Base-by-base conservation (phyloP, 2,329 filamentous ascomycete species). In the Tympanopsis confertula region DNA sequence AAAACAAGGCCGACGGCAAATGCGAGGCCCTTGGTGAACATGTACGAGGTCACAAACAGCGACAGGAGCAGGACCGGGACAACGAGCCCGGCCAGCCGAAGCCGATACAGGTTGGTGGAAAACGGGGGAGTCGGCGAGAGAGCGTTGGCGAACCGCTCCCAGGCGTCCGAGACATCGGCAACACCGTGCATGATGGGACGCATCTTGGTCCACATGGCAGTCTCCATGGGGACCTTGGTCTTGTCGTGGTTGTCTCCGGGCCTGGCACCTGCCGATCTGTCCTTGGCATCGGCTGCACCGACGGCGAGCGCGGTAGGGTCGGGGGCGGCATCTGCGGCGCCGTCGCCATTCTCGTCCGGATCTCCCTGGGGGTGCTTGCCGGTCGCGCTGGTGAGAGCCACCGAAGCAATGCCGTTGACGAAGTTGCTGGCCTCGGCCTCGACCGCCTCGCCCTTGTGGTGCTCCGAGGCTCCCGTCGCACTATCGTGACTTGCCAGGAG, bases 171-270 rank as follows among this genome's bases (percentile, higher is more conserved):
- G 7, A 65, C 45, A 30, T 68, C 65, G 0, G 64, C 59, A 4
- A 74, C 50, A 0, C 56, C 52, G 38, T 68, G 68, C 83, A 91
- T 89, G 5, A 80, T 58, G 0, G 82, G 80, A 29, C 56, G 85
- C 84, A 54, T 82, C 79, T 10, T 69, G 72, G 82, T 85, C 88
- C 50, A 91, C 82, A 0, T 78, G 76, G 4, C 75, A 0, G 61
- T 74, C 44, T 84, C 79, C 58, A 89, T 79, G 0, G 84, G 84
- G 19, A 82, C 71, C 53, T 86, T 87, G 4, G 84, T 84, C 56
- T 86, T 85, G 57, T 89, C 82, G 54, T 0, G 66, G 63, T 0
- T n/a, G n/a, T n/a, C 40, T 85, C 30, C n/a, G n/a, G n/a, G n/a
- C 1, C 66, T 33, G 30, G 12, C 7, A 17, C 30, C 7, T 18